Base-by-base conservation (phyloP, 306 rosid species). In the Psophocarpus tetragonolobus region DNA sequence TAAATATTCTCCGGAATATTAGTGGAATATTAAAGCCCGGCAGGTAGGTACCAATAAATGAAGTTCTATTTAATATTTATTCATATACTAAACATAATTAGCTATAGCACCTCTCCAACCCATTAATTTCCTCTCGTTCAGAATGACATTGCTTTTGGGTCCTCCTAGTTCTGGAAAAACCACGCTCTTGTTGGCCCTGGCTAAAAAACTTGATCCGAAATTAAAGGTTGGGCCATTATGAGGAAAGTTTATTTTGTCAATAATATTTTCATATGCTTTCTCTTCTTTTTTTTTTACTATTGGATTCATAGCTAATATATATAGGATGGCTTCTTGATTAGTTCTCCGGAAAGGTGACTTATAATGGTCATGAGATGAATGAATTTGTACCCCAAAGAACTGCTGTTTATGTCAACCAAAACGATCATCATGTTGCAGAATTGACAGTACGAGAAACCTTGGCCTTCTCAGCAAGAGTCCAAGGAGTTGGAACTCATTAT, bases 161-260 rank as follows among this genome's bases (percentile, higher is more conserved):
- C 89, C 98, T 64, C 98, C 97, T 41, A 85, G 92, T 48, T 88
- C 97, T 14, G 97, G 98, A 15, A 94, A 91, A 63, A 94, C 97
- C 18, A 90, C 97, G 15, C 63, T 94, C 27, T 65, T 94, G n/a
- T 36, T 88, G 48, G 90, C 96, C 51, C 84, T 94, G 74, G 87
- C 97, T 9, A 96, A 96, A 65, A 85, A 87, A 77, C 88, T 88
- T 60, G 96, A 85, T 62, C 50, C 88, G 13, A 85, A 79, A 63
- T 76, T 91, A 20, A 84, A 74, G 89, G 97, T 90, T 47, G 41
- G 73, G 29, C 33, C 8, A 47, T 30, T 32, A n/a, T n/a, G n/a
- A n/a, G n/a, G n/a, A n/a, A n/a, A n/a, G n/a, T n/a, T n/a, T n/a
- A n/a, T n/a, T 10, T 76, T 27, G 50, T 24, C 38, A 13, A 61